These are phyloP conservation scores for Phylloboletellus chloephorus DNA, from an alignment of 1,284 basidiomycete species.

Conservation along the genomic window DNA sequence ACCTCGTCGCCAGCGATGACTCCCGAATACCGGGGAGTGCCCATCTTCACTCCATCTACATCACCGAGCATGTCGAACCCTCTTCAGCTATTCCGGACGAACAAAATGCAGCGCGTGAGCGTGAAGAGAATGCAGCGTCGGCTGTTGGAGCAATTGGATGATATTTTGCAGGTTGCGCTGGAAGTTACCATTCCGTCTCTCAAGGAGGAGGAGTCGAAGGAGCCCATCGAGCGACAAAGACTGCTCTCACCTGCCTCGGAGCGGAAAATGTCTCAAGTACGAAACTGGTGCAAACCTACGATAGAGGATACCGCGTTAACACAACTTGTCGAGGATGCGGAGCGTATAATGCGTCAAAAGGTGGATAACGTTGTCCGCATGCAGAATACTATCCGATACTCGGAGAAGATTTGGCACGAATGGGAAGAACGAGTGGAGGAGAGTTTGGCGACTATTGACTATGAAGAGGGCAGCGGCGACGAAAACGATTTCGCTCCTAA, in stretches of 20 bases:
- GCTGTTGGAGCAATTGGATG: constrained; percentile 79
- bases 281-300: constrained; percentile 78
- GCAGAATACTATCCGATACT: constrained; percentile 97
- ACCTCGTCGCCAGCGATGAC: constrained; percentile 53
- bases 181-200: constrained; percentile 87
- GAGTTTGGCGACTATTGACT: constrained; percentile 52
- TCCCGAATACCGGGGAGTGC: constrained; percentile 86
- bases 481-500: constrained; percentile 37
- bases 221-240: constrained; percentile 89
- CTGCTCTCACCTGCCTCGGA: constrained; percentile 85
- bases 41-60: constrained; percentile 67
- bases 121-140: constrained; percentile 79
- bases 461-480: constrained; percentile 43
- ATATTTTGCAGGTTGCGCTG: constrained; percentile 73
- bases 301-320: constrained; percentile 84
- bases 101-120: constrained; percentile 73
- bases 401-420: constrained; percentile 95
- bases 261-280: constrained; percentile 73
- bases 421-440: constrained; percentile 89
- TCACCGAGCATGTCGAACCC: constrained; percentile 66
- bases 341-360: constrained; percentile 87
- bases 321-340: constrained; percentile 80
- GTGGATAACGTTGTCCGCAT: constrained; percentile 93
- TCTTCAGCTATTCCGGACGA: constrained; percentile 64
- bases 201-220: constrained; percentile 84